Conservation (phyloP, 805 yeast genomes). For the Candida taoyuanica region DNA sequence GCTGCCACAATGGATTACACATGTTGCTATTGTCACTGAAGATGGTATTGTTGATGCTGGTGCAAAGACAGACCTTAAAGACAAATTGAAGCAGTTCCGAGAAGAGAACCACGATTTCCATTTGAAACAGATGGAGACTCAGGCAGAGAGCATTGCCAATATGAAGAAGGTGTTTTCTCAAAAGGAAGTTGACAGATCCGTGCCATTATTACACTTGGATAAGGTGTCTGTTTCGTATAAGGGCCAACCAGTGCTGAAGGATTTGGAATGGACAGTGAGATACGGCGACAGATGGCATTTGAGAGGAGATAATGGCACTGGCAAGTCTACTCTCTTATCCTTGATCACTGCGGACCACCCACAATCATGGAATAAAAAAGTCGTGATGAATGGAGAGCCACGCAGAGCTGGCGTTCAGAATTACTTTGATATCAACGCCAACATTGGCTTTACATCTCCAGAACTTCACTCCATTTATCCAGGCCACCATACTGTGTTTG, state of each 20-base stretch:
- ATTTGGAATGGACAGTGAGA: constrained; percentile 62
- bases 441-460: constrained; percentile 87
- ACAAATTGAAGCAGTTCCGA: constrained; percentile 22
- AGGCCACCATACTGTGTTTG: constrained; percentile 40
- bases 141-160: constrained; percentile 16
- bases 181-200: constrained; percentile 10
- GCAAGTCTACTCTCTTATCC: constrained; percentile 84
- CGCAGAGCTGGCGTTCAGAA: constrained; percentile 71
- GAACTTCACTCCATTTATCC: constrained; percentile 91
- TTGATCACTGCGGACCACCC: constrained; percentile 93
- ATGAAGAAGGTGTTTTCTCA: constrained; percentile 17
- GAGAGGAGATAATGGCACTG: constrained; percentile 87
- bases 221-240: constrained; percentile 63
- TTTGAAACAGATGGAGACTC: constrained; percentile 9
- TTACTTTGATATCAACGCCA: constrained; percentile 71
- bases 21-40: constrained; percentile 58
- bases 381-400: constrained; percentile 58
- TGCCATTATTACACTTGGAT: constrained; percentile 45
- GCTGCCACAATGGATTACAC: constrained; percentile 76
- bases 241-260: constrained; percentile 52
- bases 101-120: constrained; percentile 18
- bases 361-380: constrained; percentile 80
- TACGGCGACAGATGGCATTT: constrained; percentile 85
- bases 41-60: constrained; percentile 54
- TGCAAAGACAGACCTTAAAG: constrained; percentile 25